A percentile compares a stretch with the other conserved stretches of the same genome.
These are phyloP conservation scores for Xylogone sp. DNA, from an alignment of 2,329 filamentous ascomycete genomes.

Conservation along the genomic window DNA sequence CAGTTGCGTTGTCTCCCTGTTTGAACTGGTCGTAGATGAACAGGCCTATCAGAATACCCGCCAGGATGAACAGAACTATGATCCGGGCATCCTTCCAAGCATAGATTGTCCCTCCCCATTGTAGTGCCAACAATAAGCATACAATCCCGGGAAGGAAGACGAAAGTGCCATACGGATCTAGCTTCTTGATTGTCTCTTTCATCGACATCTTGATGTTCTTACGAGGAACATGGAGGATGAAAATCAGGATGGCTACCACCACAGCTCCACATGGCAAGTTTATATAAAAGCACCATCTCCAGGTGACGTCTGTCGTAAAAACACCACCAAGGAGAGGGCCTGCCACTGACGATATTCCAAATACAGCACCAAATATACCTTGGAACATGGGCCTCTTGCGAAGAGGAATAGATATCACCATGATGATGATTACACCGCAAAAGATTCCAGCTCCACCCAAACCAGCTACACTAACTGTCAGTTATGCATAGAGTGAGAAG, in stretches of 20 bases:
- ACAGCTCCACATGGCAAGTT: slow-evolving; percentile 34
- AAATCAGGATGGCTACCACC: slow-evolving; percentile 9
- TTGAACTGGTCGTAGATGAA: slow-evolving; percentile 31
- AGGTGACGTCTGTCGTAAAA: slow-evolving; percentile 31
- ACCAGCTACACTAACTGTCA: slow-evolving; percentile 9
- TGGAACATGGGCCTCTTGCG: slow-evolving; percentile 25
- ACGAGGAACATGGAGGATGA: slow-evolving; percentile 10
- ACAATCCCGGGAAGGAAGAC: slow-evolving; percentile 28
- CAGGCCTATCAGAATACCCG: slow-evolving; percentile 21
- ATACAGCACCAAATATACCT: slow-evolving; percentile 24
- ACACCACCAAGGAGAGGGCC: slow-evolving; percentile 37
- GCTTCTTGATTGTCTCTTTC: slow-evolving; percentile 33
- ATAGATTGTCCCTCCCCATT: slow-evolving; percentile 29
- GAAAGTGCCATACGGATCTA: slow-evolving; percentile 31
- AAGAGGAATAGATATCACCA: slow-evolving; percentile 22
- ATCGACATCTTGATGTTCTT: slow-evolving; percentile 32
- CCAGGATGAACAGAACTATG: slow-evolving; percentile 31
- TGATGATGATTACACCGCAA: slow-evolving; percentile 21
- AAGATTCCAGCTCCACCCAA: slow-evolving; percentile 18
- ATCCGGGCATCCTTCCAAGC: slow-evolving; percentile 29
- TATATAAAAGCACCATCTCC: slow-evolving; percentile 32
- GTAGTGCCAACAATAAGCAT: slow-evolving; percentile 28
- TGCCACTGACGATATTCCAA: slow-evolving; percentile 25
- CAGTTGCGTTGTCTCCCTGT: slow-evolving; percentile 34
- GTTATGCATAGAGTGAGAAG: no score